Base-by-base conservation (phyloP, 2,329 filamentous ascomycete genomes). In the Aspergillus transmontanensis region DNA sequence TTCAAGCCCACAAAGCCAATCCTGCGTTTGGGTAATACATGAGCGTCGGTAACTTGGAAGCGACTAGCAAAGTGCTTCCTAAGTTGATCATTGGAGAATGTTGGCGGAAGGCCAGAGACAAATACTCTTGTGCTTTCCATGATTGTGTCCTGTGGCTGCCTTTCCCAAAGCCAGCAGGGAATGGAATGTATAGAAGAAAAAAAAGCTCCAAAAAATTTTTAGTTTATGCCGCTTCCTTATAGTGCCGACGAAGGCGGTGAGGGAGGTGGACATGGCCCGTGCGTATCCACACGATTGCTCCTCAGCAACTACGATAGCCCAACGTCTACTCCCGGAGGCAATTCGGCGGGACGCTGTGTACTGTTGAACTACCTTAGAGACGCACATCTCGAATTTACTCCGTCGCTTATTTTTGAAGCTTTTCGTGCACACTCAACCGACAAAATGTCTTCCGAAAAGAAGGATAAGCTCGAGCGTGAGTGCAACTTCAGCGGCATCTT, bases 1-100 rank as follows among this genome's bases (percentile, higher is more conserved):
- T 92, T 94, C 84, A 94, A 98, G 66, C 95, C 95, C 64, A 99
- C 88, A 84, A 97, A 99, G 71, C 94, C 95, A 79, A 99, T 97
- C 70, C 94, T 88, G 72, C 95, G 88, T 73, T 93, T 89, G 6
- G 92, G 87, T 75, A 98, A 92, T 75, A 97, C 87, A 85, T 96
- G 96, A 72, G 93, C 87, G 81, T 99, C 95, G 59, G 94, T 98
- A 75, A 97, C 87, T 67, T 90, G 83, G 66, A 87, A 87, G 66
- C 89, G 90, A 71, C 87, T 85, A 64, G 90, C 87, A 79, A 99
- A 99, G 81, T 98, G 94, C 75, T 92, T 93, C 75, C 88, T 89
- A 75, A 98, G 91, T 69, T 96, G 91, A 59, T 90, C 88, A 79
- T 96, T 93, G 14, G 89, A 90, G 72, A 97, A 90, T 60, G 87